Conservation (phyloP, 495 filamentous ascomycete species). For the Neurospora discreta region DNA sequence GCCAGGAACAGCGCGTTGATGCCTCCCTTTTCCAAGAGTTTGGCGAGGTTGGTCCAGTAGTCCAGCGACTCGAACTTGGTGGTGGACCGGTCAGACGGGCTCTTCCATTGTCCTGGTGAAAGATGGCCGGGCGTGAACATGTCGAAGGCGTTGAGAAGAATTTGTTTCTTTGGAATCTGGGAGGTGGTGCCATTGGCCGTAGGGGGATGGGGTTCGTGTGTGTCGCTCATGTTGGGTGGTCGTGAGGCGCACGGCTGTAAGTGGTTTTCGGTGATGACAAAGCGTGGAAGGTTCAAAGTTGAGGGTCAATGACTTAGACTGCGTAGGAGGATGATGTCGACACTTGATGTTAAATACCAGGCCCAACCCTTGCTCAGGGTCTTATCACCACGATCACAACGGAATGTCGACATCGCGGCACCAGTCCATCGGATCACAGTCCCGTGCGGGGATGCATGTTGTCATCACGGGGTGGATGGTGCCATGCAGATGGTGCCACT, state of each 20-base stretch:
- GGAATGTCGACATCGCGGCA: neutral
- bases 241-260: neutral
- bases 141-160: slow-evolving; percentile 37
- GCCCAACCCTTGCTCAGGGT: neutral
- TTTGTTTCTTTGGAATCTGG: slow-evolving; percentile 19
- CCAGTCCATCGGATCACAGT: neutral
- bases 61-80: slow-evolving; percentile 41
- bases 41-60: slow-evolving; percentile 51
- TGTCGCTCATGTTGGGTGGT: neutral
- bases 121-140: slow-evolving; percentile 33
- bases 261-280: neutral
- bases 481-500: neutral
- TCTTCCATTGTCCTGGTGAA: slow-evolving; percentile 41
- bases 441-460: slow-evolving; percentile 1
- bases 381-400: neutral
- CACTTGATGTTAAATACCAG: neutral
- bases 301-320: neutral
- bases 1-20: slow-evolving; percentile 52
- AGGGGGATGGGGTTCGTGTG: neutral
- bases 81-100: slow-evolving; percentile 43
- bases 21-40: slow-evolving; percentile 45
- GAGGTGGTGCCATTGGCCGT: neutral
- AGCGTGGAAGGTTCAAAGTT: neutral
- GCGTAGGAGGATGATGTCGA: neutral
- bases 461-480: slow-evolving; percentile 3